Conservation (phyloP, 306 rosid species). For the Castanospermum australe region DNA sequence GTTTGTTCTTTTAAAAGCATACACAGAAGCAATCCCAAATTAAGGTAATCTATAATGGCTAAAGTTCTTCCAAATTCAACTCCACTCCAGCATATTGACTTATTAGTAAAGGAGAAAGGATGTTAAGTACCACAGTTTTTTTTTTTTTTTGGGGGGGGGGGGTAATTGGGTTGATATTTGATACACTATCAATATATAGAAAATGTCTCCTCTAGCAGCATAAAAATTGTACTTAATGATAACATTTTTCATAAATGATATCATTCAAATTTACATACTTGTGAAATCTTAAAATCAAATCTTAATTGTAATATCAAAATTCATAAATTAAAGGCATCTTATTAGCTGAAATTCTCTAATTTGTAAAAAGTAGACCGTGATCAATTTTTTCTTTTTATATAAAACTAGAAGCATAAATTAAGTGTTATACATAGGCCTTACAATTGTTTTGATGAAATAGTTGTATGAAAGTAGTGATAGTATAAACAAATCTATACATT, state of each 20-base stretch:
- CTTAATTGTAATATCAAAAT: not conserved
- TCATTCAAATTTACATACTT: not conserved
- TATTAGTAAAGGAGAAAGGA: not conserved
- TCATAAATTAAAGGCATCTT: not conserved
- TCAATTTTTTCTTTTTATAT: too few species aligned
- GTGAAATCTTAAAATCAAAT: not conserved
- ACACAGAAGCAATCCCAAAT: not conserved
- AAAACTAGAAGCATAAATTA: too few species aligned
- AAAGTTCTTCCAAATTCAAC: slow-evolving; percentile 4
- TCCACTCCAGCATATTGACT: not conserved
- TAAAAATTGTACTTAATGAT: not conserved
- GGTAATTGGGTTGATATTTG: not conserved
- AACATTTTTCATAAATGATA: not conserved
- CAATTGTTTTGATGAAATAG: slow-evolving; percentile 4
- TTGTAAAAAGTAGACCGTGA: too few species aligned
- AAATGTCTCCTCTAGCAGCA: not conserved
- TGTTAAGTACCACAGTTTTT: not conserved
- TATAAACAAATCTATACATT: not conserved
- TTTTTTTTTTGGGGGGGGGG: not conserved
- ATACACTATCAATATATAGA: not conserved
- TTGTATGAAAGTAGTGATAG: not conserved
- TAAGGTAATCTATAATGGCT: not conserved
- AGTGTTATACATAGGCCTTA: not conserved
- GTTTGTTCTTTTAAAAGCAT: not conserved
- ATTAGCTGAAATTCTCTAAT: too few species aligned